A percentile compares a stretch with the other conserved stretches of the same genome.
Evolutionary conservation across 306 rosid genomes (phyloP).

Genomic region (Boehmeria nivea): DNA sequence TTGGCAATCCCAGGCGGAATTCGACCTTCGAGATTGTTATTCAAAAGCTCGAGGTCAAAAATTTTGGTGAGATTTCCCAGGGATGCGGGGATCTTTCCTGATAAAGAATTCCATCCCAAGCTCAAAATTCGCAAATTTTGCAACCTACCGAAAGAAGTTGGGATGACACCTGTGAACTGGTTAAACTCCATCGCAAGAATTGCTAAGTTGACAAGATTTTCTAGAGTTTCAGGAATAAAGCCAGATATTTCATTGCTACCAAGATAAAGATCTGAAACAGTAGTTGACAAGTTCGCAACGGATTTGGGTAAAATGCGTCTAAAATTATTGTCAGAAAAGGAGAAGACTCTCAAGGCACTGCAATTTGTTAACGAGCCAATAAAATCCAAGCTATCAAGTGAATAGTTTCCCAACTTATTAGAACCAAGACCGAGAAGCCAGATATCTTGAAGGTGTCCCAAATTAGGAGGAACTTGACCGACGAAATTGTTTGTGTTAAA

Average conservation of each 20-base stretch:
- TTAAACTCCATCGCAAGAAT: background rate
- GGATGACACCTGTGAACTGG: constrained; percentile 19
- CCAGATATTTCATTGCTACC: constrained; percentile 17
- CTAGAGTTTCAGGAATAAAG: constrained; percentile 21
- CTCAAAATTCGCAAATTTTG: background rate
- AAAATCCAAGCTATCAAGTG: constrained; percentile 13
- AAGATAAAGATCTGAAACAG: background rate
- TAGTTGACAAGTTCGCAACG: constrained; percentile 31
- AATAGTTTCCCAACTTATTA: background rate
- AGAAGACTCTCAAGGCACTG: constrained; percentile 4
- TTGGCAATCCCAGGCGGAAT: constrained; percentile 27
- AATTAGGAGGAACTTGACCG: constrained; percentile 18
- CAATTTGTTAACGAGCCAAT: constrained; percentile 18
- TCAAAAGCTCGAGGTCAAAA: background rate
- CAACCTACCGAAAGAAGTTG: constrained; percentile 17
- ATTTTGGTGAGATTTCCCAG: constrained; percentile 31
- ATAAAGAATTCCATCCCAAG: constrained; percentile 14
- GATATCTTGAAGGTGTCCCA: constrained; percentile 19
- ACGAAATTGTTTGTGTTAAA: background rate
- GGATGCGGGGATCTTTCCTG: constrained; percentile 21
- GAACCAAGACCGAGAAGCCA: constrained; percentile 3
- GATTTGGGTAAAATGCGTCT: constrained; percentile 28
- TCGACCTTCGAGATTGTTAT: constrained; percentile 27
- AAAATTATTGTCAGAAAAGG: constrained; percentile 17
- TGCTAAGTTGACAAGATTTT: constrained; percentile 17